phyloP scores from a whole-genome alignment of 345 rosid genomes.

The Rhodomyrtus tomentosa region DNA sequence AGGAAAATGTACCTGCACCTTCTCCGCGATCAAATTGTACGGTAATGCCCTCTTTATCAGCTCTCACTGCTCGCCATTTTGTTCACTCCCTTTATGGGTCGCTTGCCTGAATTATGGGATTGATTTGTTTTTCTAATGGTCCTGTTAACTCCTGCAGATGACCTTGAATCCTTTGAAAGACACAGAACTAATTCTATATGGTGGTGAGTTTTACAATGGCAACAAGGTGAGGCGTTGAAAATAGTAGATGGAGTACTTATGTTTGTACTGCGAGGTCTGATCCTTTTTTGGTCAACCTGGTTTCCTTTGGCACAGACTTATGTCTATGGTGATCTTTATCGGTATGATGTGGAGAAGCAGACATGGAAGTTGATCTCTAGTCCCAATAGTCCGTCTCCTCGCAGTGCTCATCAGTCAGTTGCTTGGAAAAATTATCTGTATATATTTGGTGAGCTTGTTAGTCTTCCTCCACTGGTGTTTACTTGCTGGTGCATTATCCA shows the following conservation, averaged over 20 bases:
- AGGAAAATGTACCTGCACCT: constrained; percentile 83
- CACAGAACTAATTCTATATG: constrained; percentile 75
- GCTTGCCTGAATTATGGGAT: neutral
- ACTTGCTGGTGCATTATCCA: neutral
- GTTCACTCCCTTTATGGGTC: neutral
- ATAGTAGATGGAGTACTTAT: neutral
- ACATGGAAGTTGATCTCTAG: constrained; percentile 84
- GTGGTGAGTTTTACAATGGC: constrained; percentile 92
- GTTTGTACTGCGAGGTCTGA: neutral
- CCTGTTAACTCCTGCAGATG: constrained; percentile 27
- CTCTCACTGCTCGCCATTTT: neutral
- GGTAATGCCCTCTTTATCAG: constrained; percentile 20
- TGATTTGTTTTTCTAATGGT: neutral
- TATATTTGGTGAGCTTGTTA: constrained; percentile 51
- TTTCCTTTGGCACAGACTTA: constrained; percentile 46
- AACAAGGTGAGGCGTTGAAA: constrained; percentile 42
- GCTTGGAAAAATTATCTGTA: constrained; percentile 95
- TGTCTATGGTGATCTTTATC: constrained; percentile 84
- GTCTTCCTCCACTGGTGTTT: neutral
- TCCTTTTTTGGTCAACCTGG: neutral
- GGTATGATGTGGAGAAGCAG: constrained; percentile 80
- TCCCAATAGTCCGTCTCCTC: constrained; percentile 97
- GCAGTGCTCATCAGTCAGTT: constrained; percentile 97
- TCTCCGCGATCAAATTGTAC: constrained; percentile 89
- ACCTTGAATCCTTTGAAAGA: constrained; percentile 75